Evolutionary conservation across 352 stramenopile genomes (phyloP), one percentile per base, ranked within the genome.

Genomic region (Globisporangium takayamanum): DNA sequence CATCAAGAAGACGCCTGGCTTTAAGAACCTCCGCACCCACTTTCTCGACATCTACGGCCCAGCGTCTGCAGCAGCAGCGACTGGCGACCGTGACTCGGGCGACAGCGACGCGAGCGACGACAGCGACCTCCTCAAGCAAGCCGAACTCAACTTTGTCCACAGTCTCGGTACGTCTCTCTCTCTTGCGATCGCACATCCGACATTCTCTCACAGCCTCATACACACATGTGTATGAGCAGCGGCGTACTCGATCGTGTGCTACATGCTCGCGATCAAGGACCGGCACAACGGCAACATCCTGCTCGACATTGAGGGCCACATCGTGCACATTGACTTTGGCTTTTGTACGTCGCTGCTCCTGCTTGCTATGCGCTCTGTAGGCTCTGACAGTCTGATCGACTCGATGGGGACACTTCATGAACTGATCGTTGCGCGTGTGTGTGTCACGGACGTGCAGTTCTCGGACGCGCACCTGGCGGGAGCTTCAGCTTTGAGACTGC

Each of bases 311-410:
- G 80, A 96, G 60, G 97, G 97, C 5, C 95, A 98, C 64, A 75
- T 99, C 26, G 88, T 99, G 39, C 96, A 99, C 76, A 99, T 99
- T 69, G 97, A 99, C 74, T 99, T 99, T 84, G 97, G 97, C 33
- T 99, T 99, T 72, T 89, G 82, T 92, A 78, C 50, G 76, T 84
- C 10, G 10, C 30, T 54, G 49, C 16, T 4, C 25, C 18, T 47
- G 7, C 26, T 47, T 28, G 28, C 4, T 7, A 12, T 39, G 6
- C 10, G 33, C 33, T 39, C 7, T 39, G 33, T 15, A 50, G 20
- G 16, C 26, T 28, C 25, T 58, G 33, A 50, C 45, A 22, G n/a
- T 14, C n/a, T 26, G 6, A 28, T 3, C 20, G 46, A 14, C 46
- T n/a, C 46, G 10, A 1, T 39, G 33, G 2, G 30, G 30, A 36